Conservation (phyloP, 2,329 filamentous ascomycete species). For the Xylaria arbuscula region DNA sequence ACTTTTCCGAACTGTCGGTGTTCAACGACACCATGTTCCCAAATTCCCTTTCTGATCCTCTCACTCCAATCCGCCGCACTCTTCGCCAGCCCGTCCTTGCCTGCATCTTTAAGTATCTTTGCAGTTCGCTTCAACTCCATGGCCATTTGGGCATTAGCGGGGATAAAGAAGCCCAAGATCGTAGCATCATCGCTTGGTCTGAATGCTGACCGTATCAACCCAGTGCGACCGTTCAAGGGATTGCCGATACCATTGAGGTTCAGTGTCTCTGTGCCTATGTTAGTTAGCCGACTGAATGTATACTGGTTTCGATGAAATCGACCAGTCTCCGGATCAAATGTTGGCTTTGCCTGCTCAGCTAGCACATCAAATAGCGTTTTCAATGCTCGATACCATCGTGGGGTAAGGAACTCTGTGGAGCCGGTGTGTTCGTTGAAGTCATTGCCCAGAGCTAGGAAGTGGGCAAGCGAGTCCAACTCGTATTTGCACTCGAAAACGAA, state of each 20-base stretch:
- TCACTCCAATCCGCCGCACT: conserved; percentile 68
- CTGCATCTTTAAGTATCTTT: conserved; percentile 71
- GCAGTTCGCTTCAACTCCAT: conserved; percentile 84
- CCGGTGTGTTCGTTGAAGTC: conserved; percentile 85
- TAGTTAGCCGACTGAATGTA: conserved; percentile 85
- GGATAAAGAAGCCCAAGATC: conserved; percentile 93
- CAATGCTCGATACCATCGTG: conserved; percentile 82
- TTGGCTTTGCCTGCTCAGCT: conserved; percentile 80
- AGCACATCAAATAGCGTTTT: conserved; percentile 79
- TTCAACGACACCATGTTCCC: conserved; percentile 83
- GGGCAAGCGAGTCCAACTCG: conserved; percentile 93
- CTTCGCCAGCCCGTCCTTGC: conserved; percentile 64
- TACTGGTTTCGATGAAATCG: conserved; percentile 79
- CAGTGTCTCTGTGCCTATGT: conserved; percentile 88
- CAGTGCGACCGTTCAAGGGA: conserved; percentile 84
- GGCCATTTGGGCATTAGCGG: conserved; percentile 95
- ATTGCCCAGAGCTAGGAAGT: conserved; percentile 87
- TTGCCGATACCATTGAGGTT: conserved; percentile 88
- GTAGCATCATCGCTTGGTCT: conserved; percentile 95
- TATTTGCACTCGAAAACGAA: conserved; percentile 99
- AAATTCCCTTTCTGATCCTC: conserved; percentile 79
- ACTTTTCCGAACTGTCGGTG: conserved; percentile 81
- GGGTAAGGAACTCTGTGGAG: conserved; percentile 80
- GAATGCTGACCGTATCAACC: conserved; percentile 90
- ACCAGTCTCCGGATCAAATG: conserved; percentile 77